A percentile compares a stretch with the other conserved stretches of the same genome.
Conservation (phyloP, 202 grass and related monocot genomes). For the Panicum hallii region DNA sequence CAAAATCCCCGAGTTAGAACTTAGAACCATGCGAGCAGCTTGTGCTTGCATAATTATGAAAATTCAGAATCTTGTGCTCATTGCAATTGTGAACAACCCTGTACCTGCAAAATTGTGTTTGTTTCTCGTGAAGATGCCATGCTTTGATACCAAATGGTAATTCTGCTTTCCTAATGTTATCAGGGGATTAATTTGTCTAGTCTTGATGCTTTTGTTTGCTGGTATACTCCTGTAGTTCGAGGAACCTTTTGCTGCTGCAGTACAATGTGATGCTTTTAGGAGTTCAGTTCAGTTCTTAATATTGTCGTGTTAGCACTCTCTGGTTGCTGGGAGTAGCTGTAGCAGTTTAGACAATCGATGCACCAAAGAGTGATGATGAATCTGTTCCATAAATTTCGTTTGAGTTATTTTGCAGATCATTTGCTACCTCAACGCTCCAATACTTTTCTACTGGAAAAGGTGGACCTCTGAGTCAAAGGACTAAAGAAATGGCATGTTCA, state of each 20-base stretch:
- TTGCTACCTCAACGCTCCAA: background rate
- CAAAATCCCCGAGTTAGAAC: constrained; percentile 28
- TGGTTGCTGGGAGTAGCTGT: constrained; percentile 14
- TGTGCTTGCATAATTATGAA: background rate
- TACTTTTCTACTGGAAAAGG: background rate
- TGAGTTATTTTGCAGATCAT: constrained; percentile 9
- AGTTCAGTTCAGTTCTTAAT: constrained; percentile 6
- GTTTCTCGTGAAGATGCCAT: constrained; percentile 29
- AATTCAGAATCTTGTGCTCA: constrained; percentile 20
- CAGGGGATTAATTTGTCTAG: background rate
- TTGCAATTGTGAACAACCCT: background rate
- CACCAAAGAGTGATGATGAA: background rate
- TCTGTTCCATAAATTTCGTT: background rate
- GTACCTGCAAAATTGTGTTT: constrained; percentile 11
- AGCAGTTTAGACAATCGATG: background rate
- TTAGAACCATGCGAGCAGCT: background rate
- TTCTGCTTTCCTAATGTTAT: constrained; percentile 10
- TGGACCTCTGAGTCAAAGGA: constrained; percentile 33
- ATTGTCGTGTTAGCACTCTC: background rate
- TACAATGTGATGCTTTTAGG: background rate
- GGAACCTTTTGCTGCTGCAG: background rate
- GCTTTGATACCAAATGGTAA: background rate
- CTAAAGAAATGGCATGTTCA: constrained; percentile 30
- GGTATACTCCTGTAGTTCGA: background rate
- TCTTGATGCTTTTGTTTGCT: background rate